Evolutionary conservation across 352 stramenopile genomes (phyloP).

Genomic region (Globisporangium nodosum): DNA sequence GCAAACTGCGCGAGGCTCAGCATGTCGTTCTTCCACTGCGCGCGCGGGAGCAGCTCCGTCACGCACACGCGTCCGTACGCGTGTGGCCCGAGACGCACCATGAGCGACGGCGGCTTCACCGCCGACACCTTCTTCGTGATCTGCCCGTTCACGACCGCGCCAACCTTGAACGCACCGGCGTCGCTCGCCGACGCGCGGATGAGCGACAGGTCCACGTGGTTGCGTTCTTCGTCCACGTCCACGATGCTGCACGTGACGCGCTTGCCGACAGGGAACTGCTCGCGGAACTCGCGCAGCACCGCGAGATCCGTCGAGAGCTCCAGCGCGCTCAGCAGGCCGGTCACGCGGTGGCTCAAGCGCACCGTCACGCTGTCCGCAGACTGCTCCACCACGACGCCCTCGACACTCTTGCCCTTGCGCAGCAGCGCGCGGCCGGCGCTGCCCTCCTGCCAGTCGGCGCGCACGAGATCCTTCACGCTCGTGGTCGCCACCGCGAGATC

Average conservation of each 20-base stretch:
- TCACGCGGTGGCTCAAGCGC: constrained; percentile 69
- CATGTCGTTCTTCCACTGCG: constrained; percentile 72
- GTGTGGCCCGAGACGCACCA: constrained; percentile 77
- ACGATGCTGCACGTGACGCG: constrained; percentile 64
- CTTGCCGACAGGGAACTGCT: constrained; percentile 74
- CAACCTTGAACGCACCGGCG: constrained; percentile 23
- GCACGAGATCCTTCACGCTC: constrained; percentile 40
- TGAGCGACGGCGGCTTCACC: constrained; percentile 75
- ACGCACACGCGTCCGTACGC: constrained; percentile 77
- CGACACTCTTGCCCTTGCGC: constrained; percentile 39
- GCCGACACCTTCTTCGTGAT: constrained; percentile 68
- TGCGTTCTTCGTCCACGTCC: constrained; percentile 64
- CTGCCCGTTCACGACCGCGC: constrained; percentile 59
- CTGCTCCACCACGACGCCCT: constrained; percentile 74
- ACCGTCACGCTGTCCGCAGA: constrained; percentile 45
- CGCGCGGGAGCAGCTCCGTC: constrained; percentile 55
- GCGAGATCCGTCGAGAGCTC: constrained; percentile 66
- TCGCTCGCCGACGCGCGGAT: constrained; percentile 33
- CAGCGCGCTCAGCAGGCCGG: constrained; percentile 50
- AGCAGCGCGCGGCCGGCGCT: constrained; percentile 69
- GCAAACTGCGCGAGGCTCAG: constrained; percentile 57
- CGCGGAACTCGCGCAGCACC: constrained; percentile 49
- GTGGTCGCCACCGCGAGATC: constrained; percentile 32
- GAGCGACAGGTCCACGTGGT: constrained; percentile 67
- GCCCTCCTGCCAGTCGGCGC: constrained; percentile 72